Evolutionary conservation across 2,329 filamentous ascomycete species (phyloP), one percentile per base, ranked within the genome.

Genomic region (Oidium heveae): DNA sequence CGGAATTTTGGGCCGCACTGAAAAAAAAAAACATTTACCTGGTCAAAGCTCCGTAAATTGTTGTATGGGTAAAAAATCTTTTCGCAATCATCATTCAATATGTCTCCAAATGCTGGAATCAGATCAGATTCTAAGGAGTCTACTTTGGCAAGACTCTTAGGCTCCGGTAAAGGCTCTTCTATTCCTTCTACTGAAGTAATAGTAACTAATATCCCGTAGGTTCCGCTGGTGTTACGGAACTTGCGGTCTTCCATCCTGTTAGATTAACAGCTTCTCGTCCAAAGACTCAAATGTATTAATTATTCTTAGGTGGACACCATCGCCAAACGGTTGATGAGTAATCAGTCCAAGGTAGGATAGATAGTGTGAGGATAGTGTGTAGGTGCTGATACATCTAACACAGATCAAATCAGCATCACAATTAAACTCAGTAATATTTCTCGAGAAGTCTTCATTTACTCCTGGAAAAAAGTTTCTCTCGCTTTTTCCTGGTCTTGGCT

Each of bases 291-390:
- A 44, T 55, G 8, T 13, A 13, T n/a, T 55, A 41, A 55, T 20
- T 41, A 43, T 20, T 52, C n/a, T 13, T 64, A 89, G 84, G 86
- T 98, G 68, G 91, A 98, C 71, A 98, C 91, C 53, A 95, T 93
- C 64, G 89, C 91, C 59, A 98, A 98, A 76, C 86, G 91, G 62
- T 79, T 98, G 70, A 98, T 98, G 91, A 95, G 87, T 79, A 95
- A 98, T 71, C 83, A 94, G 68, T 79, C 79, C 66, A 85, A 74
- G 71, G 77, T 84, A 59, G 2, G 41, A n/a, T n/a, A 5, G 41
- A 36, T 44, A 36, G 22, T 41, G 7, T 41, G 20, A 16, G 15
- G 5, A 33, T 15, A 50, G 43, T 41, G 32, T 52, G 49, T 53
- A 9, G 58, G 61, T 64, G 57, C 63, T 60, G 55, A 60, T 53